Evolutionary conservation across 768 basidiomycete species (phyloP).

Genomic region (Tulasnella sp.): DNA sequence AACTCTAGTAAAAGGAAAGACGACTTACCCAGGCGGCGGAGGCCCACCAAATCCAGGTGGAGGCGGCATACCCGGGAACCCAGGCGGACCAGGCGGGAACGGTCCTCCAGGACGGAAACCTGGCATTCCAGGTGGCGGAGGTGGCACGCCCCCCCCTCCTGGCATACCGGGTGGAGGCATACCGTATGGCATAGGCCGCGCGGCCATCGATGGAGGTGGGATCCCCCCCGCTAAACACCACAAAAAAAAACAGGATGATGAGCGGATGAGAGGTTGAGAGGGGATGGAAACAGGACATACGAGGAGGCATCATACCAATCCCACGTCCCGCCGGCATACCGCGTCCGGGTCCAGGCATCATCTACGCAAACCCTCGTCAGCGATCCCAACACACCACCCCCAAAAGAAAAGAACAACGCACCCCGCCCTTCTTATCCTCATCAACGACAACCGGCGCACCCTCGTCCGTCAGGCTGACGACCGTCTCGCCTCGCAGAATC

Average conservation of each 20-base stretch:
- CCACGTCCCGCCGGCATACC: slow-evolving; percentile 95
- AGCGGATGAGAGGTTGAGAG: neutral
- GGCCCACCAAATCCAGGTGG: slow-evolving; percentile 51
- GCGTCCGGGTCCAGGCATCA: slow-evolving; percentile 80
- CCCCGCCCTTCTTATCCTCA: slow-evolving; percentile 76
- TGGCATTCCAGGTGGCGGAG: slow-evolving; percentile 18
- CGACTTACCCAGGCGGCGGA: slow-evolving; percentile 60
- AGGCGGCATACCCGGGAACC: slow-evolving; percentile 47
- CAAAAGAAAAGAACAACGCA: slow-evolving; percentile 29
- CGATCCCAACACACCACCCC: slow-evolving; percentile 14
- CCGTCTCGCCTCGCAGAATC: slow-evolving; percentile 90
- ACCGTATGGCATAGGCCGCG: slow-evolving; percentile 30
- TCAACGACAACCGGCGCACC: slow-evolving; percentile 86
- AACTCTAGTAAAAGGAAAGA: too few species aligned
- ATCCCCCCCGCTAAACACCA: neutral
- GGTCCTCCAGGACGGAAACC: neutral
- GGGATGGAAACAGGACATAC: slow-evolving; percentile 22
- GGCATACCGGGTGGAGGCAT: slow-evolving; percentile 24
- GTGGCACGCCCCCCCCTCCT: slow-evolving; percentile 1
- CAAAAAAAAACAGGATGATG: neutral
- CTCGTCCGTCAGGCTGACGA: slow-evolving; percentile 89
- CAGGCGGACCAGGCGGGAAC: slow-evolving; percentile 29
- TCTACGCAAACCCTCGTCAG: slow-evolving; percentile 33
- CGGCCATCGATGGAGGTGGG: slow-evolving; percentile 14
- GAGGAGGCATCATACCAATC: slow-evolving; percentile 49